Evolutionary conservation across 2,329 filamentous ascomycete species (phyloP).

Genomic region (Ascosphaera apis): DNA sequence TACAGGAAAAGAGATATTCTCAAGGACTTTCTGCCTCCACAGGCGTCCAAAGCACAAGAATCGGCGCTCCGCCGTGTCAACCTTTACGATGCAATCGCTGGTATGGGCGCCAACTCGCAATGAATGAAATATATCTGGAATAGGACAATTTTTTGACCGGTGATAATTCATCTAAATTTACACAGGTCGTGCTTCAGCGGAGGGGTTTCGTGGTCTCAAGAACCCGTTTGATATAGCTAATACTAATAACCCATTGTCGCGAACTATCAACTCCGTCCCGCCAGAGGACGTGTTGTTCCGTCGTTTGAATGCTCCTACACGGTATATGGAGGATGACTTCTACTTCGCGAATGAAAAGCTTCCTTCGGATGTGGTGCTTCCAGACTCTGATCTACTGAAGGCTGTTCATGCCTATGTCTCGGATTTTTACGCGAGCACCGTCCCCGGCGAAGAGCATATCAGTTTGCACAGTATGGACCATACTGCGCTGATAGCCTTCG

Average conservation of each 20-base stretch:
- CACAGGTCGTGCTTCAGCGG: conserved; percentile 23
- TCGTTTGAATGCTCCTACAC: conserved; percentile 24
- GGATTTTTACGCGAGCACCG: conserved; percentile 27
- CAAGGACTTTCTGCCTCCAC: background rate
- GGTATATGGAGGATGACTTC: conserved; percentile 30
- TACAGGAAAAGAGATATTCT: too few relatives aligned
- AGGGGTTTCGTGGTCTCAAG: conserved; percentile 12
- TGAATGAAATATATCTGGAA: background rate
- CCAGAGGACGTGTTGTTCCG: conserved; percentile 38
- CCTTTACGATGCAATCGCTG: conserved; percentile 36
- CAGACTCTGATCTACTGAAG: conserved; percentile 33
- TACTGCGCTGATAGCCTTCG: conserved; percentile 36
- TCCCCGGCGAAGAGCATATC: conserved; percentile 12
- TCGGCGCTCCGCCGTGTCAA: conserved; percentile 18
- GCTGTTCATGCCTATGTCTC: conserved; percentile 33
- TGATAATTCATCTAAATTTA: conserved; percentile 4
- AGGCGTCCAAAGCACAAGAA: conserved; percentile 4
- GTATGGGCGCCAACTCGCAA: conserved; percentile 12
- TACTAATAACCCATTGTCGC: conserved; percentile 14
- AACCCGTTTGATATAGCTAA: conserved; percentile 8
- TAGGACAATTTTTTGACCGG: background rate
- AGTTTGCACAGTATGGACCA: conserved; percentile 35
- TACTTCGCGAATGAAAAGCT: conserved; percentile 31
- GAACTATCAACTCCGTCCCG: conserved; percentile 18
- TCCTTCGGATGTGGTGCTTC: conserved; percentile 19